Base-by-base conservation (phyloP, 805 yeast species). In the Teunomyces lycoperdinae region DNA sequence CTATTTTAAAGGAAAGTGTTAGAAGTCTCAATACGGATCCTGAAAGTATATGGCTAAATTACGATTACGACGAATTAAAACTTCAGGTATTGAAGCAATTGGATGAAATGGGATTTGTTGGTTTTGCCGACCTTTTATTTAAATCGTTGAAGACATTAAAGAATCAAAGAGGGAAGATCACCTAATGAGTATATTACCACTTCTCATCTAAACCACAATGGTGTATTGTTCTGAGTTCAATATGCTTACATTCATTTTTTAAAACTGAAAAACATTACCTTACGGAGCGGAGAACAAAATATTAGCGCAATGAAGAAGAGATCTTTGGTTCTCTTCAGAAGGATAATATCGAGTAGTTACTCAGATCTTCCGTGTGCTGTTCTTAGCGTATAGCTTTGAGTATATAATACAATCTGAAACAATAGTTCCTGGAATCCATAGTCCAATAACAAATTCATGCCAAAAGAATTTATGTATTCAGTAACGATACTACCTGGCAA, bases 71-170 rank as follows among this genome's bases (percentile, higher is more conserved):
- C n/a, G 77, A 73, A 9, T 49, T 83, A 26, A 73, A 78, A 49
- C 53, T 79, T 3, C 62, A 67, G 24, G 61, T 83, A 0, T 57
- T 84, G 51, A 68, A 68, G 32, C 56, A 66, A 14, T 56, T 84
- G 14, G 77, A 73, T 8, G 48, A 47, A 0, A 28, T 58, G 14
- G 83, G 85, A 2, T 83, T 77, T 47, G 52, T 49, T 7, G 84
- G 86, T 0, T 51, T 83, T 3, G 66, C 76, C 3, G 72, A 71
- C 29, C 68, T 85, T 38, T 56, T 85, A 13, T 80, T 77, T 20
- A 20, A 20, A 5, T 20, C 84, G 31, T 53, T 84, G 52, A 78
- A 77, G 54, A 76, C 83, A 50, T 62, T 83, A 9, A 57, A 73
- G 36, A 60, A 58, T 48, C 64, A 55, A 32, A 52, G 58, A 45